Conservation (phyloP, 2,329 filamentous ascomycete species). For the Nigrograna mackinnonii region DNA sequence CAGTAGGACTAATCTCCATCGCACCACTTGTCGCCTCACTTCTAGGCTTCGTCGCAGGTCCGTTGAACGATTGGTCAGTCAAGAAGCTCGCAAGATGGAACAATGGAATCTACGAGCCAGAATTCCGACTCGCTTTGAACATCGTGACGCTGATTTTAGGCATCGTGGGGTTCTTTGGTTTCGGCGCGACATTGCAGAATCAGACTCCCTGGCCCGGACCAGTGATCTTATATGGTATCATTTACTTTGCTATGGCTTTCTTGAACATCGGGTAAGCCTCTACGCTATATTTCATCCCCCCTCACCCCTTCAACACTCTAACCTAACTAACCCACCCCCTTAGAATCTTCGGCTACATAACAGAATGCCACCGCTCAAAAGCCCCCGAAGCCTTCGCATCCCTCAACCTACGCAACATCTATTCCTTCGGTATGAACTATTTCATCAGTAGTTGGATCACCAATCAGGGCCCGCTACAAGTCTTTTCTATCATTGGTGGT, state of each 20-base stretch:
- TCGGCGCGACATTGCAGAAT: constrained; percentile 71
- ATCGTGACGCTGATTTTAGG: constrained; percentile 78
- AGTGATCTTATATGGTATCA: constrained; percentile 22
- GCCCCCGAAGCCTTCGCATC: constrained; percentile 86
- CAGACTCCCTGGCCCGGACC: constrained; percentile 28
- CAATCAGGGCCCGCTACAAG: constrained; percentile 58
- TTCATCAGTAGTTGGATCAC: constrained; percentile 81
- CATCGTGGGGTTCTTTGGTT: constrained; percentile 80
- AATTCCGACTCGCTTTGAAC: constrained; percentile 81
- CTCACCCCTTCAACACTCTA: neutral
- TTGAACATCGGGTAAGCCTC: constrained; percentile 20
- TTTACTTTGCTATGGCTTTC: constrained; percentile 24
- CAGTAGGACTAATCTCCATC: constrained; percentile 25
- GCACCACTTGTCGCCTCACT: constrained; percentile 77
- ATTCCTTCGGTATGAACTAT: constrained; percentile 82
- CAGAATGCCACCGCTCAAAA: constrained; percentile 87
- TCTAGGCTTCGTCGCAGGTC: constrained; percentile 73
- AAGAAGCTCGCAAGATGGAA: constrained; percentile 73
- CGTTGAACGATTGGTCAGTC: constrained; percentile 73
- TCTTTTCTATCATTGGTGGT: constrained; percentile 72
- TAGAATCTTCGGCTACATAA: constrained; percentile 65
- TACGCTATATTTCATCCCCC: neutral
- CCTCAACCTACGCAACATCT: constrained; percentile 90
- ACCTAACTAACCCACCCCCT: neutral
- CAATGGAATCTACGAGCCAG: constrained; percentile 82